These are phyloP conservation scores for Suhomyces guaymorum DNA, from an alignment of 1,139 yeast species.

Conservation along the genomic window DNA sequence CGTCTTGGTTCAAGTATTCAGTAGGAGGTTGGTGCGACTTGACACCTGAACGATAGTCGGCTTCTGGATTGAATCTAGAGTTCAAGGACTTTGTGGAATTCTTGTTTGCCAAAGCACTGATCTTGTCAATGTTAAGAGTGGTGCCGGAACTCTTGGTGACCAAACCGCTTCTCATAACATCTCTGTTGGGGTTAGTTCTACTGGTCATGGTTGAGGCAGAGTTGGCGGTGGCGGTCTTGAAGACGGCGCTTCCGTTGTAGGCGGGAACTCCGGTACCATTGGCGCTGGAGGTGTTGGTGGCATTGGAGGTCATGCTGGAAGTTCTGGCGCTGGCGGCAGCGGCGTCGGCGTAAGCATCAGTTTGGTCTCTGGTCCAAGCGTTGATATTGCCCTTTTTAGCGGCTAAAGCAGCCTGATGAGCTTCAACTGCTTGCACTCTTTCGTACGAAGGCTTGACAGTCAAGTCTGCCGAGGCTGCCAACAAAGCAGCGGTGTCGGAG, in stretches of 20 bases:
- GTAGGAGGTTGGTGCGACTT: constrained; percentile 23
- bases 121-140: constrained; percentile 40
- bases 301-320: constrained; percentile 11
- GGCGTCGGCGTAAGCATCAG: constrained; percentile 50
- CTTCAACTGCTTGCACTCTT: constrained; percentile 60
- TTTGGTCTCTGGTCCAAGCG: constrained; percentile 46
- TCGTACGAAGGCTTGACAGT: constrained; percentile 63
- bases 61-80: constrained; percentile 47
- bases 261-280: constrained; percentile 42
- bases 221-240: constrained; percentile 42
- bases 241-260: constrained; percentile 39
- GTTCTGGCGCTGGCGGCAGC: constrained; percentile 29
- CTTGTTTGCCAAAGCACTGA: constrained; percentile 44
- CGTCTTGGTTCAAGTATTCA: constrained; percentile 30
- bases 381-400: constrained; percentile 46
- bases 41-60: constrained; percentile 47
- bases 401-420: constrained; percentile 63
- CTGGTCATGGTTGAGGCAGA: constrained; percentile 48
- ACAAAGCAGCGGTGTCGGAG: constrained; percentile 73
- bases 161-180: constrained; percentile 48
- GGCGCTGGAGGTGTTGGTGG: constrained; percentile 16
- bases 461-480: constrained; percentile 68
- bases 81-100: constrained; percentile 44
- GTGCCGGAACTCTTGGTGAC: constrained; percentile 33
- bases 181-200: constrained; percentile 49